Base-by-base conservation (phyloP, 768 basidiomycete species). In the Leccinum fibrillosum region DNA sequence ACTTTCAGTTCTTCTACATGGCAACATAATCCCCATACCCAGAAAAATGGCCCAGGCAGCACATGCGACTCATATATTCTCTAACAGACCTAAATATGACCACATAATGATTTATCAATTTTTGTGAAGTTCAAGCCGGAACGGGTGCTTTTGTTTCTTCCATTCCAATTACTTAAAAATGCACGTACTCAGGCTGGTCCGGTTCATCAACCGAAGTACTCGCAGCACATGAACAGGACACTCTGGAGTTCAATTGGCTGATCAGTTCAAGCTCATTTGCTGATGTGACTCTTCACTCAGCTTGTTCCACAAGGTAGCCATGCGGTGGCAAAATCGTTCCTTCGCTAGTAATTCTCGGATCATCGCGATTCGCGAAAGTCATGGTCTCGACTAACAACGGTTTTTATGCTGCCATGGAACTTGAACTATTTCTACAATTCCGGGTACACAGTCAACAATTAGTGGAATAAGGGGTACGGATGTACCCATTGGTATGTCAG, bases 241-340 rank as follows among this genome's bases (percentile, higher is more conserved):
- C 30, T 49, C 45, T 34, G 34, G 12, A 13, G 2, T 34, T 13
- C 1, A 17, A 57, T 55, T 42, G 25, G 34, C 4, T 39, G 44
- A 61, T 35, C n/a, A 49, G 5, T 34, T 34, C 4, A n/a, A n/a
- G 17, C 42, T 7, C 17, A 7, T 30, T 23, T 30, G 54, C 50
- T 45, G 51, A 61, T 21, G 35, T 45, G 52, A 37, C 17, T 17
- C 21, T 23, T 7, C 30, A 15, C 37, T 23, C 28, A 39, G 17
- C 21, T 26, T n/a, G 45, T 49, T 39, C 44, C 52, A 49, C 64
- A 42, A 54, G 54, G 60, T 32, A 45, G 10, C 54, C 56, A 35
- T 59, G 60, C 49, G 35, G 59, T 15, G 9, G 34, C 21, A 34
- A n/a, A 17, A 13, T 28, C 19, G 7, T 17, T 19, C 6, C 12